A percentile compares a stretch with the other conserved stretches of the same genome.
These are phyloP conservation scores for Stylosanthes scabra DNA, from an alignment of 331 rosid species.

Conservation along the genomic window DNA sequence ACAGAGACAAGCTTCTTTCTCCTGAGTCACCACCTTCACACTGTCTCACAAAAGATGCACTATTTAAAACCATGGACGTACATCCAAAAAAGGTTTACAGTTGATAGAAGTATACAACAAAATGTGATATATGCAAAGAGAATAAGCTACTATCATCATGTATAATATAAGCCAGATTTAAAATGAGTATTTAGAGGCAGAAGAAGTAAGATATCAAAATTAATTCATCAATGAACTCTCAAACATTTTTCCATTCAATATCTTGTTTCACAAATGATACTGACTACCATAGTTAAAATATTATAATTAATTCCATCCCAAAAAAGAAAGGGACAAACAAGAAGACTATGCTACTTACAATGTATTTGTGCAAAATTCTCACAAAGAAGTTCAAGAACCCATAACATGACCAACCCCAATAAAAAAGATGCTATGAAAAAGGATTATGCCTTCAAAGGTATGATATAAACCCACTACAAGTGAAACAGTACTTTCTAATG, in stretches of 20 bases:
- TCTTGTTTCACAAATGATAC: neutral
- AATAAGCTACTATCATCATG: constrained; percentile 21
- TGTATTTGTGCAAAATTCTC: constrained; percentile 7
- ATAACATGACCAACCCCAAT: constrained; percentile 3
- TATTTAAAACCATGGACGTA: constrained; percentile 13
- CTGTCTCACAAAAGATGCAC: constrained; percentile 48
- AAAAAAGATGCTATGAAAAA: neutral
- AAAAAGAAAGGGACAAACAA: constrained; percentile 7
- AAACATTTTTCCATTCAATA: constrained; percentile 17
- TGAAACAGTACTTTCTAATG: constrained; percentile 7
- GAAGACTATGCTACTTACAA: constrained; percentile 14
- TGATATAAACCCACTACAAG: neutral
- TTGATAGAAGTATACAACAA: constrained; percentile 1
- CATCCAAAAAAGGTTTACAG: constrained; percentile 8
- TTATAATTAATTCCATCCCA: neutral
- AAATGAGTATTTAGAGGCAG: constrained; percentile 5
- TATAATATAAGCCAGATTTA: no score
- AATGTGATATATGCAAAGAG: constrained; percentile 21
- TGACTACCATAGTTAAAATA: no score
- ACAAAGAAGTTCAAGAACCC: neutral
- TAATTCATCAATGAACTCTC: neutral
- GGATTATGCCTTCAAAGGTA: neutral
- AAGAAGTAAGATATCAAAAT: neutral
- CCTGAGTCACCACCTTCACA: constrained; percentile 76
- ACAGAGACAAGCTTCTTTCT: constrained; percentile 70